Evolutionary conservation across 495 filamentous ascomycete species (phyloP).

Genomic region (Mytilinidion resinicola): DNA sequence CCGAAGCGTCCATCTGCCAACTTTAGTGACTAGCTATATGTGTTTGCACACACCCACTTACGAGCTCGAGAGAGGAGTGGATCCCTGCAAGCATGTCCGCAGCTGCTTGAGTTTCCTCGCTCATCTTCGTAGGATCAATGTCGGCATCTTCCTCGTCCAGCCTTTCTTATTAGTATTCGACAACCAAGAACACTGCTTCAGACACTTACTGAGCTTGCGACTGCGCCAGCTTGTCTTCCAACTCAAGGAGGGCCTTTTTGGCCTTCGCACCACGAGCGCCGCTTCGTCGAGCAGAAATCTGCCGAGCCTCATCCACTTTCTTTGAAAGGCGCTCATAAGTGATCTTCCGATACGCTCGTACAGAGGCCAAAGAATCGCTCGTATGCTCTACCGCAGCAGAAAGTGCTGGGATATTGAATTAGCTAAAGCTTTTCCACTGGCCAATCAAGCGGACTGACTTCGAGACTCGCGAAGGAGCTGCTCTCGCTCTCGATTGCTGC

Average conservation of each 20-base stretch:
- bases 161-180: not conserved
- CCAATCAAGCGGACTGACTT: constrained; percentile 36
- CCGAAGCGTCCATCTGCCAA: constrained; percentile 24
- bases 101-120: constrained; percentile 27
- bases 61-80: constrained; percentile 19
- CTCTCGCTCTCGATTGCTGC: constrained; percentile 56
- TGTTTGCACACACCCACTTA: not conserved
- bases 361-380: constrained; percentile 49
- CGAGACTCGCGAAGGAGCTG: constrained; percentile 50
- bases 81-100: constrained; percentile 30
- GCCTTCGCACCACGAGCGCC: constrained; percentile 67
- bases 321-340: constrained; percentile 52
- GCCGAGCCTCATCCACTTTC: constrained; percentile 59
- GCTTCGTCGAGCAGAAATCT: constrained; percentile 64
- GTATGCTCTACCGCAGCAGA: constrained; percentile 42
- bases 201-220: constrained; percentile 45
- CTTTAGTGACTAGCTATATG: not conserved
- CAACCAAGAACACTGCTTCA: not conserved
- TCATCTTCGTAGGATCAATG: constrained; percentile 20
- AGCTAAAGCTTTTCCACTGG: not conserved
- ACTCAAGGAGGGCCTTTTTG: constrained; percentile 58
- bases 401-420: constrained; percentile 30
- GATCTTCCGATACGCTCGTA: constrained; percentile 54
- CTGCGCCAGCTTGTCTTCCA: constrained; percentile 56
- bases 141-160: constrained; percentile 21